Conservation (phyloP, 345 rosid genomes). For the Salix dunnii region DNA sequence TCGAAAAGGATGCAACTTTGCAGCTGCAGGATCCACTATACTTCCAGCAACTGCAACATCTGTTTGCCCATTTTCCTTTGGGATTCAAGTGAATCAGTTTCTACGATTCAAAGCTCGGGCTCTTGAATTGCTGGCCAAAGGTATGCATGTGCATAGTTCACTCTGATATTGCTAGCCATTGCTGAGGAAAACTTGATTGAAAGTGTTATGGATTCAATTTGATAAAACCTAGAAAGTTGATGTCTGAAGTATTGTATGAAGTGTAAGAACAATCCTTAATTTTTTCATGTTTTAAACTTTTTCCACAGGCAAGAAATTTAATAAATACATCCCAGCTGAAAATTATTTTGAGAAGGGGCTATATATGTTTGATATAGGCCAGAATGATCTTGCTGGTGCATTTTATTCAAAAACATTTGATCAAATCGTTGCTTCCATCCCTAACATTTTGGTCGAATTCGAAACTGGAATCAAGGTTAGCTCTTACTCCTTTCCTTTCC, state of each 20-base stretch:
- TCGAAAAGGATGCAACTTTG: conserved; percentile 81
- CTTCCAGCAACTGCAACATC: conserved; percentile 70
- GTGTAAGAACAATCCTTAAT: not conserved
- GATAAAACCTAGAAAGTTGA: not conserved
- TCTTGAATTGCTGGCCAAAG: conserved; percentile 55
- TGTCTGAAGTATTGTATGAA: not conserved
- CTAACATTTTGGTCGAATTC: conserved; percentile 59
- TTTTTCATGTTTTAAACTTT: conserved; percentile 1
- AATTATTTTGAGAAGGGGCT: conserved; percentile 65
- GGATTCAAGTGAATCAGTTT: conserved; percentile 79
- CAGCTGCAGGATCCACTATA: conserved; percentile 81
- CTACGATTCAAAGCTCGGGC: conserved; percentile 67
- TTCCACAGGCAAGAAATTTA: conserved; percentile 48
- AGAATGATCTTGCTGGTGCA: conserved; percentile 94
- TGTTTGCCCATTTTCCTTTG: conserved; percentile 75
- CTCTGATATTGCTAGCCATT: not conserved
- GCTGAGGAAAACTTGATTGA: not conserved
- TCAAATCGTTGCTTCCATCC: conserved; percentile 75
- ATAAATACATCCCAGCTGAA: conserved; percentile 58
- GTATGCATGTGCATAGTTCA: conserved; percentile 18
- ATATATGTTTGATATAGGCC: conserved; percentile 91
- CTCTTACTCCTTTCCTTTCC: not conserved
- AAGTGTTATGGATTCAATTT: not conserved
- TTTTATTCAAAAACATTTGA: conserved; percentile 85
- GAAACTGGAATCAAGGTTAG: conserved; percentile 70